Base-by-base conservation (phyloP, 2,329 filamentous ascomycete genomes). In the Phaeosphaeriaceae sp. region DNA sequence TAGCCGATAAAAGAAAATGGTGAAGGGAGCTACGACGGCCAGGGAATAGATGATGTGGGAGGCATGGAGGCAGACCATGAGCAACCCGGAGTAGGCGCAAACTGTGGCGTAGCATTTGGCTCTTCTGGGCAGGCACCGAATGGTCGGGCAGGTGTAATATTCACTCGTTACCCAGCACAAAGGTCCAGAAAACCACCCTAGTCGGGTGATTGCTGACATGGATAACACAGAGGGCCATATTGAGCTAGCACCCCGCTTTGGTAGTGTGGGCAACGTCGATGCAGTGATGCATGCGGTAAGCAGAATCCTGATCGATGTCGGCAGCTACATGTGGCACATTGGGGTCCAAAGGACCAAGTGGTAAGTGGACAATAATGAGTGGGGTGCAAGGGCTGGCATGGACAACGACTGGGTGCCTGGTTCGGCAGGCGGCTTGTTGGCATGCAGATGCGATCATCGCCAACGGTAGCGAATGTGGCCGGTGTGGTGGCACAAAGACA, bases 201-300 rank as follows among this genome's bases (percentile, higher is more conserved):
- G 46, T 42, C 49, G 28, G 55, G 50, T 48, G 52, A 52, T 46
- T 64, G 65, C 64, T 66, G 56, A 63, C 67, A 67, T 55, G 49
- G 56, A 51, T 54, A 39, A 47, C 45, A 44, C 39, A 48, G 29
- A n/a, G 41, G 29, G 51, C 54, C 57, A 59, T 46, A 63, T 61
- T 37, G 50, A 52, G 68, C 54, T 68, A 68, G 66, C 35, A 26
- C 12, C n/a, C 20, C 58, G 34, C 60, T 57, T 15, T 26, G 23
- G 6, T 7, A 26, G 40, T 36, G 18, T 32, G 50, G 52, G 43
- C 44, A 63, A 52, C 51, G 50, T 6, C 44, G 43, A 49, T 63
- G 62, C 60, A 67, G 46, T 54, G 42, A 21, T 18, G 50, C 44
- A 42, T 46, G 50, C 51, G 52, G 39, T 42, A 53, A 47, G 49